Base-by-base conservation (phyloP, 2,329 filamentous ascomycete species). In the Elsinoe fawcettii region DNA sequence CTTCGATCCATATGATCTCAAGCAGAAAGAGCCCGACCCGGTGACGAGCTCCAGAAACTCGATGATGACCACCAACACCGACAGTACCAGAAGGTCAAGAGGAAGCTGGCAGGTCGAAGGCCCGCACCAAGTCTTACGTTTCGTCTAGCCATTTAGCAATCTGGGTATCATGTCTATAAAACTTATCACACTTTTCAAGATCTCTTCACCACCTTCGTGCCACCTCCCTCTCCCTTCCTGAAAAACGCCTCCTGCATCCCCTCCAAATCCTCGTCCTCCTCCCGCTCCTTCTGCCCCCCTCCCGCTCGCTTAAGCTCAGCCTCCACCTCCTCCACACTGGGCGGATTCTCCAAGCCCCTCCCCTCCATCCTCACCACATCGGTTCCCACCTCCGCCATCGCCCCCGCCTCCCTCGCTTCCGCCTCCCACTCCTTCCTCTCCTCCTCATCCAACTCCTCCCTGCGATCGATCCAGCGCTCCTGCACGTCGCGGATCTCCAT, bases 401-500 rank as follows among this genome's bases (percentile, higher is more conserved):
- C 64, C 12, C 65, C 67, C 34, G 62, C 65, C 59, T 62, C 71
- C 64, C 80, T 63, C 14, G 82, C 83, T 71, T 95, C 87, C 64
- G 87, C 85, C 66, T 91, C 88, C 75, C 85, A 84, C 56, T 86
- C 81, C 66, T 83, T 82, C 59, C 79, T 77, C 76, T 97, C 93
- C 60, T 84, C 74, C 64, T 86, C 85, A 70, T 99, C 93, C 66
- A 89, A 90, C 62, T 87, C 89, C 14, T 91, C 91, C 69, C 91
- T 93, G 39, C 85, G 80, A 72, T 97, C 92, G 30, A 99, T 75
- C 93, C 93, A 99, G 60, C 93, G 80, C 74, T 99, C 93, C 73
- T 99, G 93, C 61, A 97, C 85, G 71, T 99, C 92, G 59, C 86
- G 78, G 8, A 90, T 84, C 65, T 95, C 90, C 78, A 95, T 84